phyloP scores from a whole-genome alignment of 495 filamentous ascomycete genomes.

The Sordaria brevicollis region DNA sequence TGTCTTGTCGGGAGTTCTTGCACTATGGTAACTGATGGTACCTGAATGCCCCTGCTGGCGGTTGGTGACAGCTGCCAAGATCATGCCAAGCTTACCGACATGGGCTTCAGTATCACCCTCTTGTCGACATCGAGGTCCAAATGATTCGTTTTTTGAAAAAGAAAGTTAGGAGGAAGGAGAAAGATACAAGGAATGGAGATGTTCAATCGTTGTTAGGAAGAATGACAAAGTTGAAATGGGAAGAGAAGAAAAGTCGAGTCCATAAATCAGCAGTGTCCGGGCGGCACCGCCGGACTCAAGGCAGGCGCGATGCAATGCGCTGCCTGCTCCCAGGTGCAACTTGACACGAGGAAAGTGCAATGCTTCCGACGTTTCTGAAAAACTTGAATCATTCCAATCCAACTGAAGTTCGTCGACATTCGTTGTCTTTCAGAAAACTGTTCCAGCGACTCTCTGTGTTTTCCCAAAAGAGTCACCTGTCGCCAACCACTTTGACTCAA shows the following conservation, averaged over 20 bases:
- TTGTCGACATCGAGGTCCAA: neutral
- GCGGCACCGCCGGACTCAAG: neutral
- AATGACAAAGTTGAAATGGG: neutral
- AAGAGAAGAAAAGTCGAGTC: neutral
- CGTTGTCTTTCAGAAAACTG: too few relatives aligned
- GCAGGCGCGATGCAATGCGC: neutral
- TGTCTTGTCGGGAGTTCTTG: neutral
- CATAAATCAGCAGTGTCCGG: neutral
- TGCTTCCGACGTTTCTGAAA: neutral
- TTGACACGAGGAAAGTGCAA: neutral
- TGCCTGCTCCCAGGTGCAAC: neutral
- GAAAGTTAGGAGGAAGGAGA: neutral
- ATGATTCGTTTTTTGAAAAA: neutral
- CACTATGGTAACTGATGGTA: neutral
- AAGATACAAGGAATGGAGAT: neutral
- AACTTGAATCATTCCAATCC: neutral
- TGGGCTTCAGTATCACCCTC: neutral
- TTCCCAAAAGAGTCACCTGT: neutral
- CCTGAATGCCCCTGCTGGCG: too few relatives aligned
- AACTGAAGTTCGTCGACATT: too few relatives aligned
- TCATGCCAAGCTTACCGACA: neutral
- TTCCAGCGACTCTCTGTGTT: neutral
- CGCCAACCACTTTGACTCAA: neutral
- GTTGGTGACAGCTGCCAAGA: neutral
- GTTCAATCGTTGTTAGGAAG: too few relatives aligned